Conservation (phyloP, 345 rosid species). For the Durio zibethinus region DNA sequence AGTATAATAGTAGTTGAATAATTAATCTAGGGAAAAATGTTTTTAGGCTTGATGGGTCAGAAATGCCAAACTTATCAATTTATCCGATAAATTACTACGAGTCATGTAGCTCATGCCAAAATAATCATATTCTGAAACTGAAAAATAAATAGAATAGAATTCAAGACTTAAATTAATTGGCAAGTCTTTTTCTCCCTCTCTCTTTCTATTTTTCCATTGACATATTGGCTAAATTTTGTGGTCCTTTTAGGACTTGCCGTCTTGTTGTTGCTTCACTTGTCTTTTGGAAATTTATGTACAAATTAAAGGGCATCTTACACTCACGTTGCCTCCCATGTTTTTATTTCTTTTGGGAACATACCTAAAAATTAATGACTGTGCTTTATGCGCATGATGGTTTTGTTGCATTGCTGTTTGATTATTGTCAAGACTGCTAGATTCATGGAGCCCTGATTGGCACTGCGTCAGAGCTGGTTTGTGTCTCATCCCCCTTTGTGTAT, state of each 20-base stretch:
- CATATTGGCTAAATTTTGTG: background rate
- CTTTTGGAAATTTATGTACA: background rate
- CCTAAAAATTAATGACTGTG: background rate
- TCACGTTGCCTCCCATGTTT: background rate
- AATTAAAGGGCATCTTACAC: no score
- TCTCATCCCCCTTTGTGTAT: background rate
- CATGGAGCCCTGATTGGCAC: conserved; percentile 80
- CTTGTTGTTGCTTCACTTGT: background rate
- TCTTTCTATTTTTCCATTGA: no score
- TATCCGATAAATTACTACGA: no score
- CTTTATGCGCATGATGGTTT: background rate
- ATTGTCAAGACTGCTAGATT: conserved; percentile 60
- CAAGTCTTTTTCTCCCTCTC: no score
- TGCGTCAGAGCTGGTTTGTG: conserved; percentile 62
- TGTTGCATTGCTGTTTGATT: background rate
- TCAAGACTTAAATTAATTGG: no score
- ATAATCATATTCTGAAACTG: no score
- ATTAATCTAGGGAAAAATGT: no score
- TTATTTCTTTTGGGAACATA: background rate
- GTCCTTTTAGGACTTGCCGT: background rate
- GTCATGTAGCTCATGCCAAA: no score
- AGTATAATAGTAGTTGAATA: no score
- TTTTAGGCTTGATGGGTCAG: no score
- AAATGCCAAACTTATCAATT: no score
- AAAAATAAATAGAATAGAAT: no score